phyloP scores from a whole-genome alignment of 2,329 filamentous ascomycete genomes.

The Cordyceps javanica region DNA sequence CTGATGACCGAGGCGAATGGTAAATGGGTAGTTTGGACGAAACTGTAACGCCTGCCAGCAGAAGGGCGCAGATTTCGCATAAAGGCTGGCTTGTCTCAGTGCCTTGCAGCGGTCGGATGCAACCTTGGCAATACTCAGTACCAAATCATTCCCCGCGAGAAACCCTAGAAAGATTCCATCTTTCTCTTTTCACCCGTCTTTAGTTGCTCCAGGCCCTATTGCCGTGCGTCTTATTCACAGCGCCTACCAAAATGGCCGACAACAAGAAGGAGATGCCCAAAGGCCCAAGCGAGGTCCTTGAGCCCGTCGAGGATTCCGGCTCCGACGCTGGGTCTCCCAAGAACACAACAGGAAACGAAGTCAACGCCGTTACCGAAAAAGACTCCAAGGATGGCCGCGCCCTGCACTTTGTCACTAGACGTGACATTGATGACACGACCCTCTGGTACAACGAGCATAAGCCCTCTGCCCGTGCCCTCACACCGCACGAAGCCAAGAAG shows the following conservation, averaged over 20 bases:
- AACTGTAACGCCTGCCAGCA: background rate
- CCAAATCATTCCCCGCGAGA: background rate
- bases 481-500: slow-evolving; percentile 5
- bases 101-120: background rate
- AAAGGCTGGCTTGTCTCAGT: background rate
- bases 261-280: background rate
- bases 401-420: slow-evolving; percentile 14
- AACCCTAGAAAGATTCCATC: background rate
- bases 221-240: background rate
- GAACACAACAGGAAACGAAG: background rate
- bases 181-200: background rate
- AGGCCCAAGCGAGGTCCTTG: background rate
- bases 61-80: background rate
- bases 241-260: background rate
- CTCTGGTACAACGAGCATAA: slow-evolving; percentile 21
- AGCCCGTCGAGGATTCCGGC: background rate
- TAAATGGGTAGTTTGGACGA: background rate
- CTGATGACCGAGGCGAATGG: background rate
- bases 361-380: background rate
- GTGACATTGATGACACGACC: slow-evolving; percentile 20
- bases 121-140: background rate
- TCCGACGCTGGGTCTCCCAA: background rate
- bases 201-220: background rate
- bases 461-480: slow-evolving; percentile 13
- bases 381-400: background rate